Evolutionary conservation across 1,284 basidiomycete species (phyloP), one percentile per base, ranked within the genome.

Genomic region (Lentinula novae-zelandiae): DNA sequence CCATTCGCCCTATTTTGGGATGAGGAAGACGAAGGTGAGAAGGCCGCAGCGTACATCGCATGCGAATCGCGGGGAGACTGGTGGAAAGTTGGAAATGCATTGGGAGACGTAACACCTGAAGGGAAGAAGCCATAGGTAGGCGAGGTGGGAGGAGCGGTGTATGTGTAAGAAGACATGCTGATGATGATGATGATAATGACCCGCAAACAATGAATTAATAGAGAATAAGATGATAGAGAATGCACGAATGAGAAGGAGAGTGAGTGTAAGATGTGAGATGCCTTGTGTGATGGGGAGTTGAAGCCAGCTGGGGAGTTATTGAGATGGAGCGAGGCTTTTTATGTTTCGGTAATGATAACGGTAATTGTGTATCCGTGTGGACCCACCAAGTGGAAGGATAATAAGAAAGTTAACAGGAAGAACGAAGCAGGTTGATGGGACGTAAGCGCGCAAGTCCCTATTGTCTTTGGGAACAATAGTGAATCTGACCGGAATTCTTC

Each of bases 31-130:
- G 76, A 73, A 8, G 76, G 67, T 56, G 79, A 71, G 65, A 88
- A 78, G 13, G 83, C 76, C 13, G 60, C 53, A 44, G 86, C 79
- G 73, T 84, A 89, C 83, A 88, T 86, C 63, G 75, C 72, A 68
- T 89, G 84, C 17, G 76, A 70, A 67, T 87, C 84, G 62, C 89
- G 84, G 57, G 88, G 89, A 63, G 84, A 82, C 72, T 84, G 82
- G 70, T 86, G 81, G 67, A 90, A 81, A 50, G 78, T 69, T 34
- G 79, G 70, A 74, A 90, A 89, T 13, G 86, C 84, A 66, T 89
- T 84, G 42, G 83, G 81, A 13, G 82, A 80, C 12, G 81, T 80
- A 13, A 80, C 78, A 46, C 82, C 82, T 22, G 80, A 77, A 60
- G 87, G 87, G 75, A 85, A 85, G 69, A 85, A 81, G 54, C 83